Percentiles rank a stretch among this genome's conserved stretches.
phyloP scores from a whole-genome alignment of 2,329 filamentous ascomycete species.

The Colletotrichum siamense region DNA sequence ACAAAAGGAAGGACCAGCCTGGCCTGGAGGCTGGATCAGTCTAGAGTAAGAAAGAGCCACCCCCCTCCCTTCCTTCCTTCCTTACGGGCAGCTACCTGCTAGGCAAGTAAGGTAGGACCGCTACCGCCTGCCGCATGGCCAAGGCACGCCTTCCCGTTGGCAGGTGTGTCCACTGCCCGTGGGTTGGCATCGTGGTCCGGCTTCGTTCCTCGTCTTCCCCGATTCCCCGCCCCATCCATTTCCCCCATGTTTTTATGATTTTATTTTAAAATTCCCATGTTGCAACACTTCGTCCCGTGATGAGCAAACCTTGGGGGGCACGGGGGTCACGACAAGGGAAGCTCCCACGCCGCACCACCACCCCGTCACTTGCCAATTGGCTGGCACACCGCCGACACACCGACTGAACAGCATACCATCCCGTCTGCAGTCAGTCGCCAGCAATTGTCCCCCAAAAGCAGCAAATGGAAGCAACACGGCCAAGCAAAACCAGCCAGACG shows the following conservation, averaged over 20 bases:
- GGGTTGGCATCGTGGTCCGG: constrained; percentile 8
- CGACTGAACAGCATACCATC: not conserved
- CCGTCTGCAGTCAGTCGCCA: not conserved
- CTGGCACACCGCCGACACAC: not conserved
- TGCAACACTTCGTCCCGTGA: constrained; percentile 15
- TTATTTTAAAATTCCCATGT: constrained; percentile 7
- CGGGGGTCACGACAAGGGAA: constrained; percentile 6
- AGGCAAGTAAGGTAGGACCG: not conserved
- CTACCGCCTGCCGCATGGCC: not conserved
- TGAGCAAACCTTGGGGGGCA: not conserved
- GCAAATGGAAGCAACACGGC: not conserved
- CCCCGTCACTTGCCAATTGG: not conserved
- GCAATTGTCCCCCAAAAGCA: not conserved
- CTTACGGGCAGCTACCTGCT: not conserved
- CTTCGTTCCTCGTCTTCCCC: constrained; percentile 12
- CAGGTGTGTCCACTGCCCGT: not conserved
- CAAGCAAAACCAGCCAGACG: not conserved
- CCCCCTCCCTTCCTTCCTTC: not conserved
- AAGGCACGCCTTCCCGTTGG: not conserved
- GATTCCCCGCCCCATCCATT: not conserved
- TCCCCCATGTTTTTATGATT: constrained; percentile 9
- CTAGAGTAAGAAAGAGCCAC: not conserved
- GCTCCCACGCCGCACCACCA: not conserved
- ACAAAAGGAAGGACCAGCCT: not conserved
- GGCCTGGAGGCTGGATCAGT: not conserved